These are phyloP conservation scores for Cryptosporidium sp. DNA, from an alignment of 169 alveolate genomes.

Conservation along the genomic window DNA sequence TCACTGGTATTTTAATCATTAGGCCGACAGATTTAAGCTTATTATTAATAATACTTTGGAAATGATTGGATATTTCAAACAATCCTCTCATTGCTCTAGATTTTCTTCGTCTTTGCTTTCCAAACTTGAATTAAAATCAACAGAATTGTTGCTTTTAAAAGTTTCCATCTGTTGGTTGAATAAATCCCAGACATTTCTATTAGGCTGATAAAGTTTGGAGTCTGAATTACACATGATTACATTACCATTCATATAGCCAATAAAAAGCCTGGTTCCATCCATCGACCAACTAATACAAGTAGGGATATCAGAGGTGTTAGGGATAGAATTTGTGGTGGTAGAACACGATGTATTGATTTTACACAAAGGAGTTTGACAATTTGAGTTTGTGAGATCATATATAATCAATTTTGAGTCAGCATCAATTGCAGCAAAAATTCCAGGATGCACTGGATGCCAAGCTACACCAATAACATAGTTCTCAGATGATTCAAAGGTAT, in stretches of 20 bases:
- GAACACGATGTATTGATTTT: conserved; percentile 51
- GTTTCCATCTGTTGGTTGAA: conserved; percentile 56
- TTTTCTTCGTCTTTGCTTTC: conserved; percentile 18
- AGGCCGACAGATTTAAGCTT: neutral
- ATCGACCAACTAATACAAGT: conserved; percentile 64
- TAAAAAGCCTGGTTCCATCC: conserved; percentile 68
- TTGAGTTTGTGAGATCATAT: conserved; percentile 46
- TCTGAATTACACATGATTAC: conserved; percentile 67
- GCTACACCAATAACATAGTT: conserved; percentile 70
- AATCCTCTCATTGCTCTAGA: neutral
- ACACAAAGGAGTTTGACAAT: conserved; percentile 64
- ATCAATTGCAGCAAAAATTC: conserved; percentile 72
- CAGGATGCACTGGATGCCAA: conserved; percentile 76
- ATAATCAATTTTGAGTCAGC: conserved; percentile 60
- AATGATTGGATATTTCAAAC: neutral
- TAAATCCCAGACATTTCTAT: conserved; percentile 59
- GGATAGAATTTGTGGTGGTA: conserved; percentile 22
- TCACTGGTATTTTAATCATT: neutral
- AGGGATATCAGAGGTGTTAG: conserved; percentile 42
- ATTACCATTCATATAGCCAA: conserved; percentile 60
- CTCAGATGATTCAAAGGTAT: conserved; percentile 66
- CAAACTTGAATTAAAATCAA: neutral
- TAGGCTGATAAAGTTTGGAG: conserved; percentile 59
- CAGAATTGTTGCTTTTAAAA: conserved; percentile 33
- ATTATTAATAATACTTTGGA: neutral